Base-by-base conservation (phyloP, 2,329 filamentous ascomycete genomes). In the Mycosphaerella sp. region DNA sequence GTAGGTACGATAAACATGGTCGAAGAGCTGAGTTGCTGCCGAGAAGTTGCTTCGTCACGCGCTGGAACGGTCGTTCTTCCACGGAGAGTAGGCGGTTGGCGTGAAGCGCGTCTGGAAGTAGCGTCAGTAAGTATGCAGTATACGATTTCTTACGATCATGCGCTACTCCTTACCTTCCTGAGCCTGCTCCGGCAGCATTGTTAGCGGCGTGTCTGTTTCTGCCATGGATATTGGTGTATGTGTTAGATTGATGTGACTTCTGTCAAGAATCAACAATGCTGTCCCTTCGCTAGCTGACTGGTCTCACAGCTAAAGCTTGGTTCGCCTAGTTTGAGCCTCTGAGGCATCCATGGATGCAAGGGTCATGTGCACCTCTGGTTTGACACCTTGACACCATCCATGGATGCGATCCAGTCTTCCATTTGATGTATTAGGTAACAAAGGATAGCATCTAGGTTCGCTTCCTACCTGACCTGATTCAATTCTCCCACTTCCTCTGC, bases 41-140 rank as follows among this genome's bases (percentile, higher is more conserved):
- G 4, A 88, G 78, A 7, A 97, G 81, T 32, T 87, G 85, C 72
- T 90, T 90, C 21, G 87, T 88, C 56, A 96, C 83, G 57, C 91
- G 86, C 70, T 89, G 89, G 76, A 95, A 96, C 0, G 90, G 89
- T 55, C 90, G 90, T 68, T 95, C 89, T 76, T 97, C 92, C 57
- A 96, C 86, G 59, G 88, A 87, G 38, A 96, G 80, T 3, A 96
- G 85, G 41, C 92, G 88, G 31, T 81, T 80, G 67, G 91, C 92
- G 76, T 96, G 92, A 38, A 96, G 84, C 59, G 89, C 85, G 70
- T 89, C 85, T 84, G n/a, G 8, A 21, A 32, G 51, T 21, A 47
- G 43, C n/a, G 31, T 47, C n/a, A 52, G 40, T 36, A 4, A 21
- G 21, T 21, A 21, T 21, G 21, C 3, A 26, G 26, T 26, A 26